Evolutionary conservation across 2,329 filamentous ascomycete genomes (phyloP), one percentile per base, ranked within the genome.

Genomic region (Stemphylium beticola): DNA sequence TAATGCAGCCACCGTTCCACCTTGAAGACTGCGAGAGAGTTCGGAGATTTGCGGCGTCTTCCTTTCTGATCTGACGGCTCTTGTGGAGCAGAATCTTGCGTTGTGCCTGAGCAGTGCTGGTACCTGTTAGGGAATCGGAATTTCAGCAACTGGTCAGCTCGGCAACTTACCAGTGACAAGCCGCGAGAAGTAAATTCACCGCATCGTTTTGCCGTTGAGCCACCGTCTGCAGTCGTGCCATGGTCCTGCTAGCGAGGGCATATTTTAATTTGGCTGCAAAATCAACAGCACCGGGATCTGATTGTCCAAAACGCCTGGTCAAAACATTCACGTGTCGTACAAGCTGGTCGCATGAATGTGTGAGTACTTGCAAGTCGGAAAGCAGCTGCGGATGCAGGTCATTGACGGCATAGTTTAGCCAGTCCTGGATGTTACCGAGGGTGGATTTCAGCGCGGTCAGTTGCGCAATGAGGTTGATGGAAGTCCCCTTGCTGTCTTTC

Each of bases 391-490:
- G 64, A 42, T 74, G 72, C 61, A 74, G 60, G 49, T 74, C 70
- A 38, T 64, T 59, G 45, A 74, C 64, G 2, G 66, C 67, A 62
- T 66, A 69, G 20, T 68, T 68, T 51, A 74, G 67, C 70, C 69
- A 73, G 52, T 74, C 70, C 39, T 69, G 66, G 57, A 74, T 72
- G 50, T 69, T 71, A 12, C 61, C 66, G 40, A 74, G 64, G 40
- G 67, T 71, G 12, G 71, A 70, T 48, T 72, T 74, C 37, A 74
- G 51, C 1, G 71, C 65, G 1, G 71, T 71, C 29, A 74, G 48
- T 48, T 74, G 71, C 40, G 72, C 72, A 55, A 74, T 74, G 17
- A 74, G 61, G 45, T 74, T 74, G 57, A 74, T 74, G 15, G 66
- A 69, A 7, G 64, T 65, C 42, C 60, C 63, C 55, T 66, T 65